Base-by-base conservation (phyloP, 2,329 filamentous ascomycete genomes). In the Eurotiales sp. region DNA sequence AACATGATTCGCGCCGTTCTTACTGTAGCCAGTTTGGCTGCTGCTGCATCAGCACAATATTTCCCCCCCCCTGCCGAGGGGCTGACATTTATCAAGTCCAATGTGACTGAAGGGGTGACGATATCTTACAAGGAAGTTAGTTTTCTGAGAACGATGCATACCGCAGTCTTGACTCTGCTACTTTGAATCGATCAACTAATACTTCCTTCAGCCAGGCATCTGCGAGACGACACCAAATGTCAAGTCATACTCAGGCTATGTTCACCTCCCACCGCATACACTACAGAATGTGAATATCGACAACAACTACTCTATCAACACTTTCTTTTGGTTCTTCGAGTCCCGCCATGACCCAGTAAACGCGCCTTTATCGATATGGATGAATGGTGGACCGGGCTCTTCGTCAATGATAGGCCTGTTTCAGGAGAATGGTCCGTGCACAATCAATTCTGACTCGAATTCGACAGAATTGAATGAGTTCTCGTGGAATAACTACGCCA, bases 261-360 rank as follows among this genome's bases (percentile, higher is more conserved):
- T 84, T 12, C 76, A 80, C 62, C 71, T 84, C 3, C 78, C 79
- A 1, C 72, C 75, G 2, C 70, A 70, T 23, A 67, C 72, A 1
- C 56, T 73, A 44, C 57, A 64, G 25, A 64, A 77, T 43, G 56
- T 72, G 4, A 56, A 62, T 29, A 67, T 71, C 22, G 58, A 66
- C 30, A 79, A 82, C 57, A 64, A 79, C 51, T 82, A 82, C 57
- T 72, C 76, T 2, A 81, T 83, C 57, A 82, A 83, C 60, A 83
- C 79, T 45, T 85, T 84, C 65, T 86, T 85, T 66, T 83, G 81
- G 80, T 85, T 83, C 60, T 79, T 85, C 58, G 81, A 84, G 56
- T 66, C 73, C 4, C 66, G 76, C 15, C 69, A 75, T 39, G 69
- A 75, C 50, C 74, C 72, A 0, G 55, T 59, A 7, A 72, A 68